Percentiles rank a stretch among this genome's conserved stretches.
phyloP scores from a whole-genome alignment of 2,329 filamentous ascomycete genomes.

The Fusarium sp. region DNA sequence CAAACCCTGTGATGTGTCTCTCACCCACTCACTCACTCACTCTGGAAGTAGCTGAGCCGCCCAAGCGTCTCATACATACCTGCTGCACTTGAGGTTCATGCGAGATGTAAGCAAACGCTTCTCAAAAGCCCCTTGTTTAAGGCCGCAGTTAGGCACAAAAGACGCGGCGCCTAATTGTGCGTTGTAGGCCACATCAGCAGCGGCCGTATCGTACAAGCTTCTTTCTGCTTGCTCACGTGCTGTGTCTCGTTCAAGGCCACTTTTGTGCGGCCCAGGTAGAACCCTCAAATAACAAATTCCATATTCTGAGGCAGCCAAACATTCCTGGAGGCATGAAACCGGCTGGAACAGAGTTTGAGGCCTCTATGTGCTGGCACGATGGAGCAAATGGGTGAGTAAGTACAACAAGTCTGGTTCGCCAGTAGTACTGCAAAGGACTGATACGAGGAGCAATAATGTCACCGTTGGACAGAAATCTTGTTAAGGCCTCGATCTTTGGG shows the following conservation, averaged over 20 bases:
- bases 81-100: conserved; percentile 8
- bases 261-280: conserved; percentile 9
- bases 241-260: conserved; percentile 5
- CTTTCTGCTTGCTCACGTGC: conserved; percentile 10
- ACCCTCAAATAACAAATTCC: background rate
- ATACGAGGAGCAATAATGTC: background rate
- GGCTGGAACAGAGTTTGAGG: no score
- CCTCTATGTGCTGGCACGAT: no score
- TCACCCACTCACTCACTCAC: background rate
- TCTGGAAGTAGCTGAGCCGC: background rate
- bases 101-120: conserved; percentile 5
- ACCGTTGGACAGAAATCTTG: background rate
- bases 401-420: background rate
- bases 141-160: conserved; percentile 5
- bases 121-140: conserved; percentile 1
- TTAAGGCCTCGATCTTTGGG: background rate
- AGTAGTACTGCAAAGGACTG: background rate
- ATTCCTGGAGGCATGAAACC: no score
- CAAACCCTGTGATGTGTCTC: background rate
- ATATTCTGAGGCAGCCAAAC: no score
- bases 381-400: background rate
- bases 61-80: background rate
- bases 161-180: conserved; percentile 23
- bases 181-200: conserved; percentile 7
- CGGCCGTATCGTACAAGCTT: conserved; percentile 4